Percentiles rank a stretch among this genome's conserved stretches.
Evolutionary conservation across 1,284 basidiomycete genomes (phyloP).

Genomic region (Earliella scabrosa): DNA sequence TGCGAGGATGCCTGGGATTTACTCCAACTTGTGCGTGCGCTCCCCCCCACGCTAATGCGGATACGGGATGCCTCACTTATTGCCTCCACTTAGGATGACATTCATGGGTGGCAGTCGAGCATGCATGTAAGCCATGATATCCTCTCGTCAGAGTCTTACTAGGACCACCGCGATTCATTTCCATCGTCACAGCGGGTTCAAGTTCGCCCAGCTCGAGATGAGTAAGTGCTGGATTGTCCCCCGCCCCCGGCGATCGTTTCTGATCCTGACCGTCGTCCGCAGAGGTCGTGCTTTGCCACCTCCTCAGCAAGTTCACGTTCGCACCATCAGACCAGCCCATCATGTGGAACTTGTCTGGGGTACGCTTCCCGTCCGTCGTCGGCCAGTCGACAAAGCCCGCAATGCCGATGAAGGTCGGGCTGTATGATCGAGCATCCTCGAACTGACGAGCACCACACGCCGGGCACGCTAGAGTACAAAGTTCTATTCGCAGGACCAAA

Average conservation of each 20-base stretch:
- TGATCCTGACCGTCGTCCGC: not conserved
- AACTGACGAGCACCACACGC: not conserved
- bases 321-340: conserved; percentile 4
- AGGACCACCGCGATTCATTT: too few relatives aligned
- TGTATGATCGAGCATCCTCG: not conserved
- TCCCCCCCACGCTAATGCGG: too few relatives aligned
- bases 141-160: not conserved
- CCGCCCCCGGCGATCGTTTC: not conserved
- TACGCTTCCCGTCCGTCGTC: conserved; percentile 5
- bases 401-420: conserved; percentile 8
- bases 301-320: conserved; percentile 15
- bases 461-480: not conserved
- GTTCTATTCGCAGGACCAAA: too few relatives aligned
- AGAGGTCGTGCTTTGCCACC: conserved; percentile 17
- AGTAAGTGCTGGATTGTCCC: conserved; percentile 31
- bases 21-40: conserved; percentile 23
- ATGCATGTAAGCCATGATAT: conserved; percentile 33
- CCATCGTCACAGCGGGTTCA: conserved; percentile 38
- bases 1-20: conserved; percentile 22
- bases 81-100: not conserved
- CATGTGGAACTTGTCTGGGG: conserved; percentile 4
- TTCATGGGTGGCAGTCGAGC: conserved; percentile 37
- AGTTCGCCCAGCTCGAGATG: conserved; percentile 39
- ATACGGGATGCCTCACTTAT: not conserved
- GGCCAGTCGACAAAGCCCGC: conserved; percentile 2